Percentiles rank a stretch among this genome's conserved stretches.
Conservation (phyloP, 352 stramenopile species). For the Pythium aristosporum region DNA sequence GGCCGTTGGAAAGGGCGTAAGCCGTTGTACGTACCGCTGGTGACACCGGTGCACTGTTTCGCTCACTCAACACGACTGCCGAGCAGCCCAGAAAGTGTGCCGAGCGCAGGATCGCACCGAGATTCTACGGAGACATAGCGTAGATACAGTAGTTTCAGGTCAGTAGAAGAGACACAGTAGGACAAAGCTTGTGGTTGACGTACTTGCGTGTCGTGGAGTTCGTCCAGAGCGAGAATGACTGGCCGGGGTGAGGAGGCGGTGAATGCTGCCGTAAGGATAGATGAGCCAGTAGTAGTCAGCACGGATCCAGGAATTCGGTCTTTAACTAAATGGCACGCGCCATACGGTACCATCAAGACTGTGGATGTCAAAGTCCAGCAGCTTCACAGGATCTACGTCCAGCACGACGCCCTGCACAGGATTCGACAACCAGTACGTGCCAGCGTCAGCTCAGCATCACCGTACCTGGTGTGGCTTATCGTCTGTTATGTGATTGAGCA, state of each 20-base stretch:
- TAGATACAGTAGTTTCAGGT: background rate
- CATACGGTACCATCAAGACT: constrained; percentile 9
- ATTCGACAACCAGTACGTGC: background rate
- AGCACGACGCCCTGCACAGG: constrained; percentile 59
- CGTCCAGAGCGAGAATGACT: constrained; percentile 72
- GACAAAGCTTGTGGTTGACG: background rate
- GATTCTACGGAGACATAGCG: constrained; percentile 37
- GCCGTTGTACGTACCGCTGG: constrained; percentile 36
- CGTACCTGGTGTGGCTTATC: constrained; percentile 80
- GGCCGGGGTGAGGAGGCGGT: constrained; percentile 28
- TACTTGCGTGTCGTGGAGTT: constrained; percentile 79
- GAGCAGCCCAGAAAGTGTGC: constrained; percentile 76
- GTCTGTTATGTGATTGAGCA: constrained; percentile 78
- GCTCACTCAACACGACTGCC: constrained; percentile 64
- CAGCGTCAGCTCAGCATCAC: background rate
- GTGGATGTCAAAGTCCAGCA: constrained; percentile 49
- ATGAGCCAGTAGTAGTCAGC: background rate
- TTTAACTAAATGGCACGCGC: background rate
- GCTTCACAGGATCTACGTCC: constrained; percentile 56
- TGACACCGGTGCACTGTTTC: constrained; percentile 71
- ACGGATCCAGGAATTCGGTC: background rate
- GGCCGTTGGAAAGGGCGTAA: too few species aligned
- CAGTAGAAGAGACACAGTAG: background rate
- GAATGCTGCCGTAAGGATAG: constrained; percentile 26
- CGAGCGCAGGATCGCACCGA: constrained; percentile 76